Evolutionary conservation across 345 rosid species (phyloP), one percentile per base, ranked within the genome.

Genomic region (Pistacia integerrima): DNA sequence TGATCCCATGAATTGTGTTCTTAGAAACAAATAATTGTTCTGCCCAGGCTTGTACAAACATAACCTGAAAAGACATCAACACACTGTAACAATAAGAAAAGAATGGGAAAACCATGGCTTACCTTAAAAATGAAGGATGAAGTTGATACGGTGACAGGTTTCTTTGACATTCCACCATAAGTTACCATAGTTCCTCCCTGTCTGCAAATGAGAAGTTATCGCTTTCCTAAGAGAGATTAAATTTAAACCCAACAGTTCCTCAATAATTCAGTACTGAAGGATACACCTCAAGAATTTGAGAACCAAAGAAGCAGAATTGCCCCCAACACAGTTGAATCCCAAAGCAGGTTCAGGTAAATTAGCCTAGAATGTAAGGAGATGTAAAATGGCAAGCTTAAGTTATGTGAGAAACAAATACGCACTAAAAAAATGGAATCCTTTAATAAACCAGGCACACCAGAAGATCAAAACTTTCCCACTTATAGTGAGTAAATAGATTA

Each of bases 121-220:
- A 89, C 98, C 91, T 88, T 82, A 63, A 96, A 92, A 84, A 96
- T 93, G 84, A 96, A 91, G 36, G 91, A 76, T 25, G 99, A 84
- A 69, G 98, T 92, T 73, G 98, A 81, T 30, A 87, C 90, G 2
- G 93, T 89, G 78, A 93, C 70, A 65, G 99, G 97, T 77, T 86
- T 90, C 80, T 90, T 93, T 22, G 98, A 91, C 99, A 96, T 92
- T 70, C 99, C 94, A 63, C 97, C 99, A 79, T 93, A 96, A 30
- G 99, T 93, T 70, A 91, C 97, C 98, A 89, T 90, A 7, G 90
- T 90, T 82, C 99, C 99, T 76, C 92, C 89, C 63, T 78, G 88
- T 82, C 93, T 92, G 80, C 73, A 83, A 77, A 44, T 60, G 70
- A 64, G 20, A 59, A 18, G 13, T 55, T 41, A 56, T 73, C 18